Percentiles rank a stretch among this genome's conserved stretches.
Evolutionary conservation across 345 rosid genomes (phyloP).

Genomic region (Diplotaxis tenuifolia): DNA sequence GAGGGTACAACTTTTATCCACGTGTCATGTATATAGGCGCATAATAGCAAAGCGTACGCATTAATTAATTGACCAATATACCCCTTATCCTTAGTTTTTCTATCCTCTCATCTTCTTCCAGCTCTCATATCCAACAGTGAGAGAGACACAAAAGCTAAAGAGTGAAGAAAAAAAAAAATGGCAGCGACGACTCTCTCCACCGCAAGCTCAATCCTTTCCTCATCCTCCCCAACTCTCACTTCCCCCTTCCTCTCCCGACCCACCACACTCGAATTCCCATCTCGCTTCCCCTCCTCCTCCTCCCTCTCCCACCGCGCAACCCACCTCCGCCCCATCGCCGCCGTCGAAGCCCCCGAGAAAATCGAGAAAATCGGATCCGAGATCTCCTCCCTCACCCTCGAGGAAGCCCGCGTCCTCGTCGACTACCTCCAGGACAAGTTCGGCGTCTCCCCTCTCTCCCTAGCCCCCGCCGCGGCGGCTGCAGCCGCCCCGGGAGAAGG

Average conservation of each 20-base stretch:
- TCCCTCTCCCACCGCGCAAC: constrained; percentile 38
- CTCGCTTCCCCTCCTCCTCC: constrained; percentile 18
- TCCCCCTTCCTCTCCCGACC: constrained; percentile 22
- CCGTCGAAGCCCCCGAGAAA: constrained; percentile 63
- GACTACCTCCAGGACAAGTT: constrained; percentile 49
- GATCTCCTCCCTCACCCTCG: constrained; percentile 65
- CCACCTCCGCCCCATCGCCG: constrained; percentile 52
- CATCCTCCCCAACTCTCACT: constrained; percentile 21
- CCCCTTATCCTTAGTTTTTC: constrained; percentile 33
- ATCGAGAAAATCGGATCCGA: constrained; percentile 57
- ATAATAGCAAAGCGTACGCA: neutral
- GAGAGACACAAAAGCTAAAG: neutral
- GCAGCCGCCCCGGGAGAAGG: constrained; percentile 38
- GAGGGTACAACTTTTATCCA: neutral
- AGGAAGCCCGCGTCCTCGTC: constrained; percentile 53
- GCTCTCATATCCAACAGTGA: neutral
- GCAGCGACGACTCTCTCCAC: constrained; percentile 45
- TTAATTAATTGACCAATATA: neutral
- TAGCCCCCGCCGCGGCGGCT: constrained; percentile 49
- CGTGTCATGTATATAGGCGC: neutral
- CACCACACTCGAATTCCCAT: constrained; percentile 40
- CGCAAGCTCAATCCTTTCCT: constrained; percentile 40
- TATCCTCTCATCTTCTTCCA: constrained; percentile 17
- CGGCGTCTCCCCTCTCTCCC: constrained; percentile 67
- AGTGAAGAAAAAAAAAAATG: constrained; percentile 41